phyloP scores from a whole-genome alignment of 306 rosid species.

The Cicer chorassanicum region DNA sequence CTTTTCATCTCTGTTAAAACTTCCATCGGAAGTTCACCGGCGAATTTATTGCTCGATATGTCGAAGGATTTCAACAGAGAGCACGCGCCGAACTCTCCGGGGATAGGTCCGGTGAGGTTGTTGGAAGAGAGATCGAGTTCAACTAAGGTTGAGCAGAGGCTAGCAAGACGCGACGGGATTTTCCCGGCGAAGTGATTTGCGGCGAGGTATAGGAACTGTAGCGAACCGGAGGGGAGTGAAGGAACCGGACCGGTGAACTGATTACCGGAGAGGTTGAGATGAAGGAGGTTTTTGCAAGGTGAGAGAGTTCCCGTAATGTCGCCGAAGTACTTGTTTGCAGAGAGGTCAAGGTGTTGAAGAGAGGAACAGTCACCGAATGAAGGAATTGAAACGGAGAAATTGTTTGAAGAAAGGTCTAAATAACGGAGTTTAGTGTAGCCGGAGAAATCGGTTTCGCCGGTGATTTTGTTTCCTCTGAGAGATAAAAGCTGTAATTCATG shows the following conservation, averaged over 20 bases:
- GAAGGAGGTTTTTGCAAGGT: constrained; percentile 53
- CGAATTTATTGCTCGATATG: constrained; percentile 61
- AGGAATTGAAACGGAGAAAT: constrained; percentile 61
- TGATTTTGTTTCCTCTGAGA: constrained; percentile 68
- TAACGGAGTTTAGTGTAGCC: constrained; percentile 47
- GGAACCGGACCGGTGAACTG: constrained; percentile 68
- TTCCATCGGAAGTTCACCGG: constrained; percentile 63
- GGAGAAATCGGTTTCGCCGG: constrained; percentile 61
- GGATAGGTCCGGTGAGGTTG: constrained; percentile 59
- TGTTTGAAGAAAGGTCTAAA: constrained; percentile 76
- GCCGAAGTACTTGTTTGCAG: constrained; percentile 73
- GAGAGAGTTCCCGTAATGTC: constrained; percentile 56
- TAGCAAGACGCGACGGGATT: constrained; percentile 53
- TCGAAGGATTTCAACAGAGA: constrained; percentile 52
- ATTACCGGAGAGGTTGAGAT: constrained; percentile 72
- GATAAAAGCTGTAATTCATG: constrained; percentile 49
- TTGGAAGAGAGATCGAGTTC: constrained; percentile 71
- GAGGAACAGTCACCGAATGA: constrained; percentile 69
- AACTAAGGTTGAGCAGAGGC: constrained; percentile 55
- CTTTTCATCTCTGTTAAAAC: constrained; percentile 56
- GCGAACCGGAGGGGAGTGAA: constrained; percentile 50
- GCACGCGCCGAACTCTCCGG: constrained; percentile 59
- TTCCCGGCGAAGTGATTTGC: constrained; percentile 58
- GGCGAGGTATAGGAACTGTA: constrained; percentile 60
- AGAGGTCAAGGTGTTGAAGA: constrained; percentile 66